Evolutionary conservation across 2,329 filamentous ascomycete species (phyloP).

Genomic region (Botrytis paeoniae): DNA sequence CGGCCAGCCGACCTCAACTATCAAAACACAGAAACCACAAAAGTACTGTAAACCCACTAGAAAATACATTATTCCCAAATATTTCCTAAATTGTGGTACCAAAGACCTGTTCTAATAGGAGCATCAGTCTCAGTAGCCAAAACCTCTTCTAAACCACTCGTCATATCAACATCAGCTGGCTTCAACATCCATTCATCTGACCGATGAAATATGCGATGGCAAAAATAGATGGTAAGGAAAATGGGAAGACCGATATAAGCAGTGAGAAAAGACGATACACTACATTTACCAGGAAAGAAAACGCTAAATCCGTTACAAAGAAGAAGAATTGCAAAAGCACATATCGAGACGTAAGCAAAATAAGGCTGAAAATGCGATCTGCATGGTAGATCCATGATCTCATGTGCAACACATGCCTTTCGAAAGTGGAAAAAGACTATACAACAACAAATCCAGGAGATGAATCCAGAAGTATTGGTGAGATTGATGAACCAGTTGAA

Average conservation of each 20-base stretch:
- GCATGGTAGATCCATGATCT: background rate
- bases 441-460: background rate
- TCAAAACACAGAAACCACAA: fast-evolving
- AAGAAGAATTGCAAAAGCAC: background rate
- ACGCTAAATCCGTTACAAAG: background rate
- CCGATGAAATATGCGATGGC: background rate
- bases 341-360: background rate
- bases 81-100: background rate
- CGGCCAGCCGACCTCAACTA: background rate
- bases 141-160: background rate
- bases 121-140: background rate
- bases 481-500: constrained; percentile 1
- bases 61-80: background rate
- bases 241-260: background rate
- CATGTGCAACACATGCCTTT: background rate
- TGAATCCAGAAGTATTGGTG: background rate
- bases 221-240: background rate
- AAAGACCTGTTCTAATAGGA: background rate
- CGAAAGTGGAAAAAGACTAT: background rate
- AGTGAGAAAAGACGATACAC: background rate
- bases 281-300: background rate
- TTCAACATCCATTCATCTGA: background rate
- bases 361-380: background rate
- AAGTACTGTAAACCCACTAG: background rate
- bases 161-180: background rate